phyloP scores from a whole-genome alignment of 2,329 filamentous ascomycete species.

The Myriosclerotinia scirpicola region DNA sequence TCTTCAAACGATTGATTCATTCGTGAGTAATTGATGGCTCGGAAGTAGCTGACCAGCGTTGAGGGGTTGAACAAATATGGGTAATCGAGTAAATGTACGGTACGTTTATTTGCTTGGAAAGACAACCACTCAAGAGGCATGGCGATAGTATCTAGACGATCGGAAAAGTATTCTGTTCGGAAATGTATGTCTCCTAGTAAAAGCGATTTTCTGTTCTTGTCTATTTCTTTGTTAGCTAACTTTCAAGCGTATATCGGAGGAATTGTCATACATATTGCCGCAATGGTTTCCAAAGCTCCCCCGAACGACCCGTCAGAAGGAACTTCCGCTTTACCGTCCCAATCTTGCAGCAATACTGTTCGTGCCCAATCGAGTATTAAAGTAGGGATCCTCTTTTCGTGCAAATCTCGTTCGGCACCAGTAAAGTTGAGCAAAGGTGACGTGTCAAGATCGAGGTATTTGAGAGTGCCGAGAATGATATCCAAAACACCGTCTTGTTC shows the following conservation, averaged over 20 bases:
- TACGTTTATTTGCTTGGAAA: conserved; percentile 60
- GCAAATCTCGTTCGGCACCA: conserved; percentile 52
- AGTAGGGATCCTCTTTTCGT: conserved; percentile 57
- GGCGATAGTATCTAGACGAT: conserved; percentile 71
- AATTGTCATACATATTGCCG: conserved; percentile 62
- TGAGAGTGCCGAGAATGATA: conserved; percentile 42
- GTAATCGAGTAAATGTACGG: conserved; percentile 74
- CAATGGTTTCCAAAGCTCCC: conserved; percentile 72
- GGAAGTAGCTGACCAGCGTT: conserved; percentile 78
- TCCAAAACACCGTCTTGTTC: conserved; percentile 34
- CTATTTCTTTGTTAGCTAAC: conserved; percentile 42
- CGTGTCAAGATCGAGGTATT: conserved; percentile 44
- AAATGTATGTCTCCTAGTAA: conserved; percentile 70
- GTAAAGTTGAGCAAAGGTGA: conserved; percentile 48
- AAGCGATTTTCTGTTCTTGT: conserved; percentile 62
- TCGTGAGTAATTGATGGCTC: conserved; percentile 79
- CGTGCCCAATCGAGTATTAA: conserved; percentile 70
- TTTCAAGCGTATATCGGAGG: background rate
- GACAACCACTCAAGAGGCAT: conserved; percentile 72
- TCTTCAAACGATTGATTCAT: conserved; percentile 82
- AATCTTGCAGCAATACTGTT: conserved; percentile 73
- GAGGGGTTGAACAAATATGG: conserved; percentile 76
- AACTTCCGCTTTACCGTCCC: conserved; percentile 74
- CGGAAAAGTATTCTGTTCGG: conserved; percentile 71
- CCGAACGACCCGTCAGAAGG: conserved; percentile 70